A percentile compares a stretch with the other conserved stretches of the same genome.
These are phyloP conservation scores for Sindora glabra DNA, from an alignment of 306 rosid genomes.

Conservation along the genomic window DNA sequence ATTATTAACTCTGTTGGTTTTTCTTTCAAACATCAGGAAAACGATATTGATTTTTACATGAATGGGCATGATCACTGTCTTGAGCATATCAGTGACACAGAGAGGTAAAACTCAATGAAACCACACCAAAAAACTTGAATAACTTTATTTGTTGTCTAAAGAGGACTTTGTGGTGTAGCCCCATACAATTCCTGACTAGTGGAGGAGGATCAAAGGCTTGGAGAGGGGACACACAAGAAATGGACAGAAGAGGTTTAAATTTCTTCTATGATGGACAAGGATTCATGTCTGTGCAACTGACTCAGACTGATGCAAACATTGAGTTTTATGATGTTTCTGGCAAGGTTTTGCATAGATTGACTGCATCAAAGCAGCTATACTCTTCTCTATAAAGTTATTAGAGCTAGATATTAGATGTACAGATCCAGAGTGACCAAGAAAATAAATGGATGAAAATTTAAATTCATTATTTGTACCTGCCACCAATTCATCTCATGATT, in stretches of 20 bases:
- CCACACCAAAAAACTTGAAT: background rate
- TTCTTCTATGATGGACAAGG: conserved; percentile 62
- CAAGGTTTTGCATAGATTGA: conserved; percentile 22
- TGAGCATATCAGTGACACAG: conserved; percentile 43
- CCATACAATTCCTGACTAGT: conserved; percentile 37
- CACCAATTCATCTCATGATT: background rate
- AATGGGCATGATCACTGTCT: conserved; percentile 60
- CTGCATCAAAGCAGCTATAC: conserved; percentile 26
- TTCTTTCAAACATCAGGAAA: conserved; percentile 19
- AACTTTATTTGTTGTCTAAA: conserved; percentile 11
- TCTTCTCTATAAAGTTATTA: conserved; percentile 18
- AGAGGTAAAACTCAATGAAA: conserved; percentile 29
- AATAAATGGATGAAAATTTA: background rate
- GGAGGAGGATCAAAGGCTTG: conserved; percentile 62
- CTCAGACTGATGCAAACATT: conserved; percentile 29
- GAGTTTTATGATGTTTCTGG: conserved; percentile 43
- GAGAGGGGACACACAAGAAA: conserved; percentile 32
- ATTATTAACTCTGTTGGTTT: background rate
- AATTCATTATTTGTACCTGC: background rate
- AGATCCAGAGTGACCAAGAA: background rate
- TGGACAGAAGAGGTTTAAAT: conserved; percentile 16
- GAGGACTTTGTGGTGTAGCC: conserved; percentile 30
- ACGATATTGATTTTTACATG: conserved; percentile 42
- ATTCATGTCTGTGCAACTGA: conserved; percentile 46
- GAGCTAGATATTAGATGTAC: background rate